Evolutionary conservation across 805 yeast species (phyloP).

Genomic region (Maudiozyma pseudohumilis): DNA sequence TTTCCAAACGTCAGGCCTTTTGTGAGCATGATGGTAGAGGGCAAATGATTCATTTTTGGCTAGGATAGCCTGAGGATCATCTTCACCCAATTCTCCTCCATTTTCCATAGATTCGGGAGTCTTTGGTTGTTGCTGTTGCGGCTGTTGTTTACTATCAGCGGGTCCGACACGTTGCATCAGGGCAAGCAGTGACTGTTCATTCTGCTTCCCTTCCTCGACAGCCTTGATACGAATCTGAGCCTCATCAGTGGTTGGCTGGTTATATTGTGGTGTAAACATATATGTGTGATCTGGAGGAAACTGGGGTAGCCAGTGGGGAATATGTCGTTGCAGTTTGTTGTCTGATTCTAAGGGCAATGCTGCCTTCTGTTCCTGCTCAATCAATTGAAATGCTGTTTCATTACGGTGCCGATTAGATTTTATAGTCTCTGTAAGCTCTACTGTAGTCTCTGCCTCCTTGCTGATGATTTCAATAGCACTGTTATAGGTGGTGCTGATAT

Average conservation of each 20-base stretch:
- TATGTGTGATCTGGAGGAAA: constrained; percentile 94
- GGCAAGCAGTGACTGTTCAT: constrained; percentile 58
- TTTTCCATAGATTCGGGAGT: constrained; percentile 12
- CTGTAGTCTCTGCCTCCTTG: neutral
- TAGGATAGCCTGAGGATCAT: too few relatives aligned
- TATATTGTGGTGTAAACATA: constrained; percentile 61
- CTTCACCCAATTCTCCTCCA: too few relatives aligned
- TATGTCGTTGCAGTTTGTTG: constrained; percentile 33
- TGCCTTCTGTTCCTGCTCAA: constrained; percentile 12
- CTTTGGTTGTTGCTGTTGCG: too few relatives aligned
- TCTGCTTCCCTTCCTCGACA: constrained; percentile 71
- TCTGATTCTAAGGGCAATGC: constrained; percentile 36
- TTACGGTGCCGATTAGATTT: neutral
- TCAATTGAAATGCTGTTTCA: constrained; percentile 6
- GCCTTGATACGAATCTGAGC: constrained; percentile 58
- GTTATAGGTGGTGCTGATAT: constrained; percentile 10
- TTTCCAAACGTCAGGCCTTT: neutral
- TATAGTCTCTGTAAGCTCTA: neutral
- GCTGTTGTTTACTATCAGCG: too few relatives aligned
- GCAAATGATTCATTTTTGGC: constrained; percentile 3
- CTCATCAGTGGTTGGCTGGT: constrained; percentile 56
- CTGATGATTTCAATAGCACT: constrained; percentile 9
- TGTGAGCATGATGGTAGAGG: neutral
- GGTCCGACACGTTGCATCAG: too few relatives aligned
- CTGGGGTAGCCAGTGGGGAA: constrained; percentile 74